phyloP scores from a whole-genome alignment of 2,329 filamentous ascomycete species.

The Karstenula rhodostoma region DNA sequence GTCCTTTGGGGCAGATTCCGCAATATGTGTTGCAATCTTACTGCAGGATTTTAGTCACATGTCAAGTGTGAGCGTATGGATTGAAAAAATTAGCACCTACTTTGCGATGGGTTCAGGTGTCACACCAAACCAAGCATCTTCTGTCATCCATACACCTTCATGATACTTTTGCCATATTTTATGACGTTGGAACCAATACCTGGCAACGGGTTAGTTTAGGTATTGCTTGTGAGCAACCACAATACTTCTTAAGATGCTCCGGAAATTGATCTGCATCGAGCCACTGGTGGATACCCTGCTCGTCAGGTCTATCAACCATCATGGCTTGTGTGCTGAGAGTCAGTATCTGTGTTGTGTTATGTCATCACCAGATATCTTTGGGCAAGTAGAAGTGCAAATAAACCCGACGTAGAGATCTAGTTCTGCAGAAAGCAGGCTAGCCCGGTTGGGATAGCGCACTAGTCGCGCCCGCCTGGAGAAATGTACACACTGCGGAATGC shows the following conservation, averaged over 20 bases:
- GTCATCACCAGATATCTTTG: neutral
- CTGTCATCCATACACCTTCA: conserved; percentile 86
- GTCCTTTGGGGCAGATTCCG: conserved; percentile 59
- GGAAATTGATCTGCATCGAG: conserved; percentile 74
- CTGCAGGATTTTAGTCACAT: conserved; percentile 45
- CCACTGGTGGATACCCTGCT: conserved; percentile 71
- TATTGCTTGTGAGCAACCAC: conserved; percentile 6
- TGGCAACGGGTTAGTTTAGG: conserved; percentile 46
- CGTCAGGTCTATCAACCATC: conserved; percentile 34
- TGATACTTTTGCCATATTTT: conserved; percentile 89
- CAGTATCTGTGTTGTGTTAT: neutral
- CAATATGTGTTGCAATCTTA: conserved; percentile 78
- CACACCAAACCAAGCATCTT: conserved; percentile 95
- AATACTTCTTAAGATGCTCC: conserved; percentile 83
- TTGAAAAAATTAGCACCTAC: conserved; percentile 60
- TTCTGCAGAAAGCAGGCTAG: neutral
- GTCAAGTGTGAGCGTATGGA: neutral
- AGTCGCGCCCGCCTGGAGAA: conserved; percentile 13
- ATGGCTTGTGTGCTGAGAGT: neutral
- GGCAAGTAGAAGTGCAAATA: neutral
- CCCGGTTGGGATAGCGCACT: conserved; percentile 1
- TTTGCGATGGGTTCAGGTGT: conserved; percentile 91
- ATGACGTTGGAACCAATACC: conserved; percentile 91
- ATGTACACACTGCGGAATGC: conserved; percentile 1
- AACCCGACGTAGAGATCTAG: neutral